phyloP scores from a whole-genome alignment of 148 eudicot genomes.

The Arctostaphylos glauca region DNA sequence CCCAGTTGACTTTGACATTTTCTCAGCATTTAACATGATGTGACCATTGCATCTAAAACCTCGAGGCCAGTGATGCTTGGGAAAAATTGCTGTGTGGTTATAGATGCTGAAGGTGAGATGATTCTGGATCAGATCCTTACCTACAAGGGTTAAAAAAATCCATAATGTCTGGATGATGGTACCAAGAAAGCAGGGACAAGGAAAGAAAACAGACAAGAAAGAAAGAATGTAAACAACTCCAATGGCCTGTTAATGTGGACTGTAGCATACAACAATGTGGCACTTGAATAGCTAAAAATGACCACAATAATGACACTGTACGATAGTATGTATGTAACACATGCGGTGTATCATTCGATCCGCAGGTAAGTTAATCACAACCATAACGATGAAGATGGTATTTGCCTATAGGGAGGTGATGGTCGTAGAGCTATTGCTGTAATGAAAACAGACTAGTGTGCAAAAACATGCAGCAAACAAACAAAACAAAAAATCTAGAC shows the following conservation, averaged over 20 bases:
- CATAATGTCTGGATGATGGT: background rate
- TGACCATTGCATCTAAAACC: slow-evolving; percentile 96
- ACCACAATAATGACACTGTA: background rate
- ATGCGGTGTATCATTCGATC: background rate
- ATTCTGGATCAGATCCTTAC: slow-evolving; percentile 93
- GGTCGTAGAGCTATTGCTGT: background rate
- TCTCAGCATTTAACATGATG: slow-evolving; percentile 82
- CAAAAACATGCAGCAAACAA: background rate
- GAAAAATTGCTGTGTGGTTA: slow-evolving; percentile 77
- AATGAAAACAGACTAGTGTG: background rate
- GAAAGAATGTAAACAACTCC: background rate
- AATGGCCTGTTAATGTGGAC: background rate
- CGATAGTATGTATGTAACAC: background rate
- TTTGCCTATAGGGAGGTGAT: background rate
- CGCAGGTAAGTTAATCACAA: background rate
- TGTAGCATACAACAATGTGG: background rate
- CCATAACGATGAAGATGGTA: background rate
- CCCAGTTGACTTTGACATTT: slow-evolving; percentile 96
- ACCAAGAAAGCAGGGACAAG: background rate
- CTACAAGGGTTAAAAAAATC: slow-evolving; percentile 35
- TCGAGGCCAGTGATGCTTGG: slow-evolving; percentile 76
- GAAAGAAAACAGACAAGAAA: background rate
- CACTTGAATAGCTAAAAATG: background rate
- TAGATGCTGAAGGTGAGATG: slow-evolving; percentile 87
- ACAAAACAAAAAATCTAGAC: slow-evolving; percentile 35